Evolutionary conservation across 805 yeast genomes (phyloP), one percentile per base, ranked within the genome.

Genomic region (Saccharomycopsis synnaedendra): DNA sequence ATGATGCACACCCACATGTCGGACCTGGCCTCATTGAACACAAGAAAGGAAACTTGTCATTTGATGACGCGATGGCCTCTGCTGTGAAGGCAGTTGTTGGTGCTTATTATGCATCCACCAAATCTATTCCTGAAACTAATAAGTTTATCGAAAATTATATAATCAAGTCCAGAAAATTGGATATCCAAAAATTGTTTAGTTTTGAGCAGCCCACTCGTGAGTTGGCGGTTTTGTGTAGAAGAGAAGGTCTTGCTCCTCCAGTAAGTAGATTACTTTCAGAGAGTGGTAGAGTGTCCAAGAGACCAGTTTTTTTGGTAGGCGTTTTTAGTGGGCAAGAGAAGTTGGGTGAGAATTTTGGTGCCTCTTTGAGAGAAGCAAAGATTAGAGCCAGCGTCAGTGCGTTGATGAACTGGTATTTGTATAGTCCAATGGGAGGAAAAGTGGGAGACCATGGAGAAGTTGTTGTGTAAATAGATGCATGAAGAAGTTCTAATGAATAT

Each of bases 271-370:
- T 93, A 50, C 68, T 93, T 48, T 89, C 95, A 34, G 99, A 93
- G 66, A 84, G 96, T 32, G 99, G 99, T 63, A 77, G 98, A 65
- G 69, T 72, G 58, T 78, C 96, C 3, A 74, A 76, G 50, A 78
- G 84, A 42, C 95, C 98, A 29, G 82, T 88, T 37, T 93, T 77
- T 57, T 83, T 90, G 9, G 95, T 90, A 34, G 97, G 96, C 44
- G 93, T 86, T 1, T 93, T 88, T 64, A 72, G 84, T 49, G 97
- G 96, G 35, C 71, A 72, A 9, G 78, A 78, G 54, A 80, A 86
- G 64, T 70, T 93, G 47, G 96, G 97, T 45, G 97, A 93, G 65
- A 96, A 96, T 39, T 87, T 84, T 60, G 99, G 97, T 36, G 71
- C 94, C 5, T 84, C 95, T 32, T 69, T 93, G 58, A 77, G 75